phyloP scores from a whole-genome alignment of 345 rosid species.

The Populus alba region DNA sequence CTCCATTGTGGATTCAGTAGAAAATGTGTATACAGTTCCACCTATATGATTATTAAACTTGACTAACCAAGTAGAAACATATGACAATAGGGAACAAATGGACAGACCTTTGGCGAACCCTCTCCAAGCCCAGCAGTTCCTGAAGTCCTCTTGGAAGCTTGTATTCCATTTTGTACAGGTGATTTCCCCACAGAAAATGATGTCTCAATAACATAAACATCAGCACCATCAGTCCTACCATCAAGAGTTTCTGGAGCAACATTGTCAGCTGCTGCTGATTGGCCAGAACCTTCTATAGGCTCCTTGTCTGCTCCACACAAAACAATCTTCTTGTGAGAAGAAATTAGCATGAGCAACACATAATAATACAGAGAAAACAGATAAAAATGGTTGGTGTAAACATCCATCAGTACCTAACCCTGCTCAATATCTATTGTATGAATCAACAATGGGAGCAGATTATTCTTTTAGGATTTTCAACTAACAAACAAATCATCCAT shows the following conservation, averaged over 20 bases:
- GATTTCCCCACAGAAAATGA: conserved; percentile 54
- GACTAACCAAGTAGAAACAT: background rate
- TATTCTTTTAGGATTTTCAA: background rate
- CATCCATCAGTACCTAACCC: background rate
- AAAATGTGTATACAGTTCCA: background rate
- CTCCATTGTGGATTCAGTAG: background rate
- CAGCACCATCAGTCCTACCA: conserved; percentile 32
- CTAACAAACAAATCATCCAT: background rate
- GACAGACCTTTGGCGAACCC: conserved; percentile 89
- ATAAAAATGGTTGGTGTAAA: background rate
- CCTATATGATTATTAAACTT: background rate
- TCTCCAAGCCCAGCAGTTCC: conserved; percentile 83
- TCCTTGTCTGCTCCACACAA: conserved; percentile 23
- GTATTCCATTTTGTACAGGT: conserved; percentile 44
- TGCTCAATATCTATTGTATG: background rate
- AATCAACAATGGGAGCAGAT: background rate
- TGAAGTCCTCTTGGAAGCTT: conserved; percentile 38
- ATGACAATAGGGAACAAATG: background rate
- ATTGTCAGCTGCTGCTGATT: conserved; percentile 18
- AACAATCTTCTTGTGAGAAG: background rate
- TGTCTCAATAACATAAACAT: conserved; percentile 37
- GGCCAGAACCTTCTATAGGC: conserved; percentile 27
- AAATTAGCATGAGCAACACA: background rate
- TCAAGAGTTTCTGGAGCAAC: conserved; percentile 18
- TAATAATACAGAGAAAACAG: background rate